Base-by-base conservation (phyloP, 352 stramenopile species). In the Phytophthora lateralis region DNA sequence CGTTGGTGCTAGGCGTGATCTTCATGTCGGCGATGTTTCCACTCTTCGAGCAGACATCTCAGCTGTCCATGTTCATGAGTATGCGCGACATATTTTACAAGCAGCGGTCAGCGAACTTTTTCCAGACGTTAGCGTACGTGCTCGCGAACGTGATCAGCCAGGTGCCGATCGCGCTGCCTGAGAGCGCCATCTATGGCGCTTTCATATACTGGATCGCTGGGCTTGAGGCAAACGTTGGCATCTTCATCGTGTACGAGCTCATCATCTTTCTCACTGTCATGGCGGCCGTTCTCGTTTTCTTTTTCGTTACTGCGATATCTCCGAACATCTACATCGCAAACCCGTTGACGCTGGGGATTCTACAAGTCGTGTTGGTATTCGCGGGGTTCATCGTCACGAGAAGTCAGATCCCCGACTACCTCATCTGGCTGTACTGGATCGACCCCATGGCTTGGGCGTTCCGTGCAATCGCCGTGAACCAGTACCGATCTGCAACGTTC, bases 1-100 rank as follows among this genome's bases (percentile, higher is more conserved):
- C 75, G 51, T 50, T 69, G 39, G 26, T 80, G 6, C 60, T 91
- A 18, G 84, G 89, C 29, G 62, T 91, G 26, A 49, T 92, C 3
- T 95, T 92, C 53, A 65, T 82, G 53, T 73, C 67, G 12, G 62
- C 87, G 17, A 75, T 96, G 45, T 94, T 90, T 50, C 69, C 86
- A 11, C 71, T 68, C 20, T 54, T 95, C 37, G 78, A 79, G 39
- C 66, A 76, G 17, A 86, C 90, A 43, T 60, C 82, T 0, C 75
- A 86, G 37, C 50, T 97, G 9, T 72, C 83, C 6, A 76, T 76
- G 30, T 82, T 93, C 50, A 87, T 91, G 48, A 64, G 76, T 12
- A 61, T 57, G n/a, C 71, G 67, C 1, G 56, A 55, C 2, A 44
- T 82, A 7, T 95, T 88, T 67, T 91, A 93, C 70, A 92, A 90